Conservation (phyloP, 2,329 filamentous ascomycete species). For the Sphaerulina vaccinii region DNA sequence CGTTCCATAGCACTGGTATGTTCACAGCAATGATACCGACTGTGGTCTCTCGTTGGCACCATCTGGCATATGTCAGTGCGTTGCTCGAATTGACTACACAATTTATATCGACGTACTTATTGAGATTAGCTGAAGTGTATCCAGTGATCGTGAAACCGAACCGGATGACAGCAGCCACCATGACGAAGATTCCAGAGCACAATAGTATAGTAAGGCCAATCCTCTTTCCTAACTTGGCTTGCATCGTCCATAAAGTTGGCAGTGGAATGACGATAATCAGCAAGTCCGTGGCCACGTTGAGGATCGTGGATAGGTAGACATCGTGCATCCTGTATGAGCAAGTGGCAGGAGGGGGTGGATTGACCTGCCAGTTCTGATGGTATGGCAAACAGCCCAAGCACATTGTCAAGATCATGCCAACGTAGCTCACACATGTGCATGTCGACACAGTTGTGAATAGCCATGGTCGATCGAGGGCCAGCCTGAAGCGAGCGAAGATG, state of each 20-base stretch:
- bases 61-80: slow-evolving; percentile 17
- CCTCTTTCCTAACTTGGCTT: slow-evolving; percentile 36
- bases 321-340: slow-evolving; percentile 5
- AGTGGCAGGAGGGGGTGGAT: slow-evolving; percentile 23
- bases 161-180: slow-evolving; percentile 37
- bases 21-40: slow-evolving; percentile 40
- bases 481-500: slow-evolving; percentile 36
- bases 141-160: slow-evolving; percentile 33
- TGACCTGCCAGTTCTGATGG: slow-evolving; percentile 33
- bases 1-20: slow-evolving; percentile 32
- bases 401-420: slow-evolving; percentile 36
- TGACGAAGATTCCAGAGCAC: slow-evolving; percentile 40
- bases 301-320: slow-evolving; percentile 33
- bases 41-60: slow-evolving; percentile 41
- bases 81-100: neutral
- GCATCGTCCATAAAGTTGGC: slow-evolving; percentile 38
- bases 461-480: slow-evolving; percentile 34
- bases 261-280: slow-evolving; percentile 37
- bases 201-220: slow-evolving; percentile 37
- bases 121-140: slow-evolving; percentile 34
- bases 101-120: slow-evolving; percentile 27
- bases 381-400: slow-evolving; percentile 34
- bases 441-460: slow-evolving; percentile 34
- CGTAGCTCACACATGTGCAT: slow-evolving; percentile 31
- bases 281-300: slow-evolving; percentile 38